Conservation (phyloP, 768 basidiomycete genomes). For the Lyophyllum decastes region DNA sequence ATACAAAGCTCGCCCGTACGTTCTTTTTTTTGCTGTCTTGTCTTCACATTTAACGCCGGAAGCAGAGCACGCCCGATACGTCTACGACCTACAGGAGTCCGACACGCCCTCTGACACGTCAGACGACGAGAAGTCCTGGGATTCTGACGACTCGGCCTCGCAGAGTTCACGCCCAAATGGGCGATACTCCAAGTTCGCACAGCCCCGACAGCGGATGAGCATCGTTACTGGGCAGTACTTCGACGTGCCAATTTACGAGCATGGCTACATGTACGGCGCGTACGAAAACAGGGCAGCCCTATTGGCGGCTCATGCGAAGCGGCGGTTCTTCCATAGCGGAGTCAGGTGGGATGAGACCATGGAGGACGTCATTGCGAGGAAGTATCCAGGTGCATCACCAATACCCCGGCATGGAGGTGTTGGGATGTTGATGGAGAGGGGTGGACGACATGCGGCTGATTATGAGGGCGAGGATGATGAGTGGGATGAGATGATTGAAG, state of each 20-base stretch:
- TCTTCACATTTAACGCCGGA: neutral
- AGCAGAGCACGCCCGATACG: conserved; percentile 65
- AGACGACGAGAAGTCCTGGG: conserved; percentile 43
- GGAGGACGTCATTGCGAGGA: conserved; percentile 22
- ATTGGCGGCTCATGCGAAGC: conserved; percentile 32
- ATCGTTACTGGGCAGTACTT: conserved; percentile 62
- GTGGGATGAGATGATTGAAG: conserved; percentile 25
- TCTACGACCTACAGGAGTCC: conserved; percentile 59
- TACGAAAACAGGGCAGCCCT: conserved; percentile 34
- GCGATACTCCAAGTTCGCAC: conserved; percentile 24
- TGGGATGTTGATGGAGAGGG: conserved; percentile 25
- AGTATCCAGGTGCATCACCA: conserved; percentile 15
- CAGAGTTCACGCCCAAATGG: conserved; percentile 17
- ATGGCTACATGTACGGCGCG: conserved; percentile 40
- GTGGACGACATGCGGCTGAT: conserved; percentile 17
- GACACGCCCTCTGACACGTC: conserved; percentile 49
- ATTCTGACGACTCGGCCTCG: conserved; percentile 45
- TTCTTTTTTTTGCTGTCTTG: conserved; percentile 2
- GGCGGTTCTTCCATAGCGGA: conserved; percentile 62
- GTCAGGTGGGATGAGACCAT: conserved; percentile 35
- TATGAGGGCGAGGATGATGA: conserved; percentile 25
- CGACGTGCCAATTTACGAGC: conserved; percentile 47
- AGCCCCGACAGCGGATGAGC: conserved; percentile 62
- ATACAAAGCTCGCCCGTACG: conserved; percentile 73
- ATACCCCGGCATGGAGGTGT: conserved; percentile 12